phyloP scores from a whole-genome alignment of 2,329 filamentous ascomycete species.

The Chaetomiaceae sp. region DNA sequence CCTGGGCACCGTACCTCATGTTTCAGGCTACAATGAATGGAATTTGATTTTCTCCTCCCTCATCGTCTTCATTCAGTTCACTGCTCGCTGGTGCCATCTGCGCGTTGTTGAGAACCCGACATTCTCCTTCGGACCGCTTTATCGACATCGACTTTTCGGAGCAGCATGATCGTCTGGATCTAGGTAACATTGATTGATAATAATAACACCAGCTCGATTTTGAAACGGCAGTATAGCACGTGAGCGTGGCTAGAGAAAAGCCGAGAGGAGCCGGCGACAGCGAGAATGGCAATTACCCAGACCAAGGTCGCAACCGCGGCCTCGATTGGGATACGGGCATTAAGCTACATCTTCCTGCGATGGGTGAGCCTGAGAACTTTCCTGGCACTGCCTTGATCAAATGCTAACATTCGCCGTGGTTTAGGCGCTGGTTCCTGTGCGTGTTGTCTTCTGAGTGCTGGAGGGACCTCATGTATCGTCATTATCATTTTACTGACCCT shows the following conservation, averaged over 20 bases:
- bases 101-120: no score
- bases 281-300: constrained; percentile 30
- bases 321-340: constrained; percentile 48
- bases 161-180: neutral
- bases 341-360: constrained; percentile 56
- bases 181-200: neutral
- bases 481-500: no score
- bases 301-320: constrained; percentile 37
- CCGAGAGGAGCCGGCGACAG: no score
- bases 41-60: neutral
- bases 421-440: constrained; percentile 36
- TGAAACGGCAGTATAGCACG: neutral
- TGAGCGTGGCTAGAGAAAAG: neutral
- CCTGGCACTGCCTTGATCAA: neutral
- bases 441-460: no score
- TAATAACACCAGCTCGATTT: neutral
- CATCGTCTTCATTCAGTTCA: neutral
- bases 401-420: constrained; percentile 14
- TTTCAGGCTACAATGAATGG: neutral
- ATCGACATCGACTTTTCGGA: no score
- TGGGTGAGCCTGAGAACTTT: constrained; percentile 46
- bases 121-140: no score
- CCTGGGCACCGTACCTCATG: neutral
- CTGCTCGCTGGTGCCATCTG: no score
- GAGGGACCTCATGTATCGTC: no score